Percentiles rank a stretch among this genome's conserved stretches.
Conservation (phyloP, 768 basidiomycete genomes). For the Lactarius psammicola region DNA sequence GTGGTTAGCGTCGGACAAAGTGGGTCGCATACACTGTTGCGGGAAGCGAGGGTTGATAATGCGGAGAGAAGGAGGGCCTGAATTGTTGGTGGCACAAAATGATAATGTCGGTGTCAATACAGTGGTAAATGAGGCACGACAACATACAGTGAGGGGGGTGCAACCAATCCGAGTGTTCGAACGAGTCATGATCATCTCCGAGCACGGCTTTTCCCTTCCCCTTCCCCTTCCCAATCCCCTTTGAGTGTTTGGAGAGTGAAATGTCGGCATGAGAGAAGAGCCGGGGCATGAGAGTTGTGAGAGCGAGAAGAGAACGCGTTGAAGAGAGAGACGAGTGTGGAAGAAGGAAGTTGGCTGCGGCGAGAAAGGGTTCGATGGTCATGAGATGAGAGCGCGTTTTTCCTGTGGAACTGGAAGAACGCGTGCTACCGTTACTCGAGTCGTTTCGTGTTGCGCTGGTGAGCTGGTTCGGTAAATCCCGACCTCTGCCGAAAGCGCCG, state of each 20-base stretch:
- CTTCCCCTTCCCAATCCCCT: conserved; percentile 18
- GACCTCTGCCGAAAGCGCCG: neutral
- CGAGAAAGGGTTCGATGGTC: conserved; percentile 22
- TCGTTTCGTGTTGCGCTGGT: neutral
- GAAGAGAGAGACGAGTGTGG: conserved; percentile 18
- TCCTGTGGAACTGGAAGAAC: neutral
- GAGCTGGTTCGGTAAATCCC: neutral
- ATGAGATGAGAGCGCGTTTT: conserved; percentile 3
- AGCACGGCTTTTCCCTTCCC: conserved; percentile 25
- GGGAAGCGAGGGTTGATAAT: neutral
- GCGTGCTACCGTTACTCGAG: neutral
- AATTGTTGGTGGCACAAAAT: neutral
- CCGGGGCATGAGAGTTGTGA: conserved; percentile 11
- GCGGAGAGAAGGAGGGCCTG: conserved; percentile 15
- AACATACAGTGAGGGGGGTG: conserved; percentile 23
- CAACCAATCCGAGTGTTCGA: conserved; percentile 25
- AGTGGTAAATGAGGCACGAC: neutral
- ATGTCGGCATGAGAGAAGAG: conserved; percentile 9
- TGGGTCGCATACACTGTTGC: neutral
- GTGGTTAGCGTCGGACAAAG: neutral
- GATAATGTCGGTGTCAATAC: neutral
- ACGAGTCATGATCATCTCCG: conserved; percentile 19
- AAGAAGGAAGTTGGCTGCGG: conserved; percentile 23
- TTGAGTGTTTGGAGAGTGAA: conserved; percentile 14
- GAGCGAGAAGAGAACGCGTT: conserved; percentile 11